Evolutionary conservation across 2,329 filamentous ascomycete species (phyloP).

Genomic region (Beauveria sp.): DNA sequence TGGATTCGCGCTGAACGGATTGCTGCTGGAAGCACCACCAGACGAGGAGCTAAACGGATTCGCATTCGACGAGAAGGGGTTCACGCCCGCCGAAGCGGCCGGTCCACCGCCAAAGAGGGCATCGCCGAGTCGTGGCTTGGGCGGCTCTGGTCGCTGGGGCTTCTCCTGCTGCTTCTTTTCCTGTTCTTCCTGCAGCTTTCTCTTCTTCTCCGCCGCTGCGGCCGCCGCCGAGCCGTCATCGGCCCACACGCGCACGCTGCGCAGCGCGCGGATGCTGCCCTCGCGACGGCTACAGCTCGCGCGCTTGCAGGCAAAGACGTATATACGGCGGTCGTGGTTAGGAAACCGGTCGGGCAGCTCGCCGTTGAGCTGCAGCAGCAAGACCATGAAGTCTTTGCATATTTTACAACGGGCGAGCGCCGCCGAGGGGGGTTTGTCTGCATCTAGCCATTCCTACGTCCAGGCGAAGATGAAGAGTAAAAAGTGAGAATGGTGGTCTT

Average conservation of each 20-base stretch:
- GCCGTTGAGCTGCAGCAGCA: slow-evolving; percentile 85
- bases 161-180: slow-evolving; percentile 21
- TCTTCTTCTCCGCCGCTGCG: slow-evolving; percentile 23
- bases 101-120: slow-evolving; percentile 60
- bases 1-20: slow-evolving; percentile 25
- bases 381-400: slow-evolving; percentile 74
- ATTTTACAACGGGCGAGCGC: slow-evolving; percentile 76
- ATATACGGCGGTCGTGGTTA: slow-evolving; percentile 78
- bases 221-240: slow-evolving; percentile 25
- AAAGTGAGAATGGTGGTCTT: background rate
- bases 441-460: slow-evolving; percentile 72
- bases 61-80: slow-evolving; percentile 51
- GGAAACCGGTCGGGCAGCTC: slow-evolving; percentile 83
- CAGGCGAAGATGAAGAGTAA: background rate
- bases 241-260: slow-evolving; percentile 54
- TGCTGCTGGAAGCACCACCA: slow-evolving; percentile 14
- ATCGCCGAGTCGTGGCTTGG: slow-evolving; percentile 49
- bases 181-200: slow-evolving; percentile 25
- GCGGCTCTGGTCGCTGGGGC: slow-evolving; percentile 23
- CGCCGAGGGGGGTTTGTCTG: slow-evolving; percentile 62
- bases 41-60: slow-evolving; percentile 39
- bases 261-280: slow-evolving; percentile 70
- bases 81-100: slow-evolving; percentile 33
- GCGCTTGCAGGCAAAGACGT: slow-evolving; percentile 74
- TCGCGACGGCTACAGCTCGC: slow-evolving; percentile 74